These are phyloP conservation scores for Camelina sativa DNA, from an alignment of 345 rosid species.

Conservation along the genomic window DNA sequence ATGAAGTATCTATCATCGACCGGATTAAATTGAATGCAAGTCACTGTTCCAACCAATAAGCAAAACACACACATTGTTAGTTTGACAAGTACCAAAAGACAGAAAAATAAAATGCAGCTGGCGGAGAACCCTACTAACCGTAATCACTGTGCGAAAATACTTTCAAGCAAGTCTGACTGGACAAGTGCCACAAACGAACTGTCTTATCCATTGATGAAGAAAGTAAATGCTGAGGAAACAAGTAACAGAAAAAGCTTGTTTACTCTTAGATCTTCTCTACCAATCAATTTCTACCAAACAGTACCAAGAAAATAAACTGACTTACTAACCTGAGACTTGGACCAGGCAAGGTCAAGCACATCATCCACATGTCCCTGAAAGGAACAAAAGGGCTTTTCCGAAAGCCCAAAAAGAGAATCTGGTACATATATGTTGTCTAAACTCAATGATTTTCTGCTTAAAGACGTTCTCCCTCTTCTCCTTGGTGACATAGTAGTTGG, in stretches of 20 bases:
- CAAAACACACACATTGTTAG: constrained; percentile 13
- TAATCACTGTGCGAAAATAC: constrained; percentile 91
- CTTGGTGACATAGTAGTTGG: constrained; percentile 62
- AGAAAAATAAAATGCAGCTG: not conserved
- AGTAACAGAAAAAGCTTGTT: constrained; percentile 7
- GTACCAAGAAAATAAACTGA: not conserved
- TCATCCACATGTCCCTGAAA: constrained; percentile 81
- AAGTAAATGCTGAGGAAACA: constrained; percentile 66
- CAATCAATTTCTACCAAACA: constrained; percentile 5
- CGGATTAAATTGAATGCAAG: constrained; percentile 99
- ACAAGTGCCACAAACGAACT: constrained; percentile 89
- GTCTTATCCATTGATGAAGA: constrained; percentile 99
- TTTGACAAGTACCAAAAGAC: constrained; percentile 1
- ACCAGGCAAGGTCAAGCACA: constrained; percentile 99
- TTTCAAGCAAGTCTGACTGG: constrained; percentile 86
- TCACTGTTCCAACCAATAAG: constrained; percentile 63
- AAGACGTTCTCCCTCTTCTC: constrained; percentile 79
- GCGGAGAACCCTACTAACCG: constrained; percentile 56
- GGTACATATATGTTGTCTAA: constrained; percentile 71
- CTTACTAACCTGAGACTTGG: constrained; percentile 84
- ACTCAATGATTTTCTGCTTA: constrained; percentile 80
- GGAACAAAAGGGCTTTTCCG: constrained; percentile 90
- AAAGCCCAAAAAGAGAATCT: constrained; percentile 78
- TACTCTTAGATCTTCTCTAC: constrained; percentile 3
- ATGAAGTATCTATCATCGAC: constrained; percentile 95